Evolutionary conservation across 805 yeast species (phyloP).

Genomic region (Wickerhamiella domercqiae): DNA sequence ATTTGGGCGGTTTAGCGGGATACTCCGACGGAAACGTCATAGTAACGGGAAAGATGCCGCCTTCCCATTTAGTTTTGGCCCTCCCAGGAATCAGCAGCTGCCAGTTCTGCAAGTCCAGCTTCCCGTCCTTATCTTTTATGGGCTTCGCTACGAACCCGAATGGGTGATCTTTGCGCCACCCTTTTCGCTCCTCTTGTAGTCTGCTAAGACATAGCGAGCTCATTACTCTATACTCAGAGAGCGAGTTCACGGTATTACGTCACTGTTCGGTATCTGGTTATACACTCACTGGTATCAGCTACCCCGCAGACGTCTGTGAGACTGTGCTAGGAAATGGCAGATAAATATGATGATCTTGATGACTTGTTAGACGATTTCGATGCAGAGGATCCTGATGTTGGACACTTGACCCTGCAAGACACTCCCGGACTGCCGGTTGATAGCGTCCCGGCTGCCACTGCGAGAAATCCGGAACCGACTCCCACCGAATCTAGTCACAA

Average conservation of each 20-base stretch:
- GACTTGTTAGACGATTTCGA: constrained; percentile 59
- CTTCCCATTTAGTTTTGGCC: constrained; percentile 71
- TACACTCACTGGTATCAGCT: neutral
- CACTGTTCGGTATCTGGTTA: neutral
- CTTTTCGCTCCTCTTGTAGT: constrained; percentile 88
- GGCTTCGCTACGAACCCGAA: constrained; percentile 96
- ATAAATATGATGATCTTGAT: constrained; percentile 19
- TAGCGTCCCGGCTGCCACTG: neutral
- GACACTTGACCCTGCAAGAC: neutral
- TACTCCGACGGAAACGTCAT: constrained; percentile 73
- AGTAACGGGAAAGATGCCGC: constrained; percentile 76
- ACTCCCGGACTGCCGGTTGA: too few relatives aligned
- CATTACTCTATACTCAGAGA: constrained; percentile 5
- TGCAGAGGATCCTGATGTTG: neutral
- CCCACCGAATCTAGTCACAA: too few relatives aligned
- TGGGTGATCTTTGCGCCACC: constrained; percentile 98
- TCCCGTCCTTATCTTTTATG: constrained; percentile 58
- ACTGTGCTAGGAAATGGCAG: constrained; percentile 6
- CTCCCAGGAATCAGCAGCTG: constrained; percentile 94
- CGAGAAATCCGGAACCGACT: neutral
- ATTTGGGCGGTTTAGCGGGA: constrained; percentile 94
- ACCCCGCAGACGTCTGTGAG: neutral
- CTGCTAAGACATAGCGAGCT: constrained; percentile 51
- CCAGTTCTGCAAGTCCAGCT: constrained; percentile 77
- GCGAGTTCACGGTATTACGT: neutral